These are phyloP conservation scores for Citrus cavaleriei DNA, from an alignment of 345 rosid species.

Conservation along the genomic window DNA sequence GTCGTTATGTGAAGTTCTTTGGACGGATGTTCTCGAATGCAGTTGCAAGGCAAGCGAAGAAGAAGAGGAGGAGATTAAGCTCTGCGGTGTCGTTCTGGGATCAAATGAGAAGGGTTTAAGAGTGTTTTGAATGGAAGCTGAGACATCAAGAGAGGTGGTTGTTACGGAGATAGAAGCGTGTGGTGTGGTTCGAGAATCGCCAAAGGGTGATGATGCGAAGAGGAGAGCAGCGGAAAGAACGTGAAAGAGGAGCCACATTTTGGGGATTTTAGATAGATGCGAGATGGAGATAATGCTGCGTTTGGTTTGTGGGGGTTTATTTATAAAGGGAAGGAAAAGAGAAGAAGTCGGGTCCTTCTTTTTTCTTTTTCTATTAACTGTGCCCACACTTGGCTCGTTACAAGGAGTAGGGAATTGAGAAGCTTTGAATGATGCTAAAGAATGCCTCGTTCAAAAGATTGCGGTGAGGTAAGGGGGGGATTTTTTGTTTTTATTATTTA, in stretches of 20 bases:
- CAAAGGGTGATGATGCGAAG: neutral
- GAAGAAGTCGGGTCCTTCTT: too few species aligned
- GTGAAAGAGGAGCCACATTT: neutral
- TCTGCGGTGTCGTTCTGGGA: constrained; percentile 1
- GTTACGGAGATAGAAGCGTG: neutral
- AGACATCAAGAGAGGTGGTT: constrained; percentile 38
- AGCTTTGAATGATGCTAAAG: neutral
- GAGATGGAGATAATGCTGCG: neutral
- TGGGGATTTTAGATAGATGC: neutral
- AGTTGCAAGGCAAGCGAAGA: constrained; percentile 39
- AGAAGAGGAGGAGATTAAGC: constrained; percentile 1
- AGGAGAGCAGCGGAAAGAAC: constrained; percentile 6
- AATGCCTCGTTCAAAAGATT: neutral
- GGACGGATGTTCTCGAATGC: constrained; percentile 46
- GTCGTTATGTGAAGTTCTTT: constrained; percentile 35
- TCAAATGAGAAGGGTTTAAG: constrained; percentile 11
- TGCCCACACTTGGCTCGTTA: neutral
- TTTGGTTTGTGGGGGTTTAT: neutral
- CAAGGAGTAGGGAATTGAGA: neutral
- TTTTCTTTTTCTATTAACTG: neutral
- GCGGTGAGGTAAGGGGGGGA: neutral
- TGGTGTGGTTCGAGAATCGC: constrained; percentile 14
- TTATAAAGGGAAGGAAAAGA: too few species aligned
- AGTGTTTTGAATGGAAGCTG: constrained; percentile 36
- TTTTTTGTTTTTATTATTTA: neutral